Percentiles rank a stretch among this genome's conserved stretches.
Evolutionary conservation across 805 yeast genomes (phyloP).

Genomic region (Saturnispora sanitii): DNA sequence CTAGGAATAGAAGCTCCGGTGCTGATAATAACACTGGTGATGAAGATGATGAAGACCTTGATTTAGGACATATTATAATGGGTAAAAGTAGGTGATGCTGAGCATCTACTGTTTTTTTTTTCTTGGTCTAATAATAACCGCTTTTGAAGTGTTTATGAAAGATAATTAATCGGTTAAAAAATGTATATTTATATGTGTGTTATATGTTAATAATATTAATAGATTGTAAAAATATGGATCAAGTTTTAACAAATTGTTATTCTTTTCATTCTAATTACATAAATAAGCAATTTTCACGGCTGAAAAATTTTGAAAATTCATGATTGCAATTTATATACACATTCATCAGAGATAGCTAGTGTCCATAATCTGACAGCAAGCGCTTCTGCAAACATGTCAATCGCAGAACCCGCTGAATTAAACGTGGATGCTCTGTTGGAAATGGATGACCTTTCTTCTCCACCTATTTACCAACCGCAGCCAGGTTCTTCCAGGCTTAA

Average conservation of each 20-base stretch:
- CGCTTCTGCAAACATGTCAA: background rate
- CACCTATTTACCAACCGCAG: background rate
- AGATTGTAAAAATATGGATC: too few relatives aligned
- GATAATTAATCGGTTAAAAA: too few relatives aligned
- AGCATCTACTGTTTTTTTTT: background rate
- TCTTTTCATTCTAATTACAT: too few relatives aligned
- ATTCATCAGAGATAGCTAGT: too few relatives aligned
- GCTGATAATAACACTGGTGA: background rate
- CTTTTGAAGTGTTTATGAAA: background rate
- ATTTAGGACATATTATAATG: conserved; percentile 6
- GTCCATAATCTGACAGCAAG: too few relatives aligned
- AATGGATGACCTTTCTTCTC: background rate
- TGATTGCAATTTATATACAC: too few relatives aligned
- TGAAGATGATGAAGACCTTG: conserved; percentile 4
- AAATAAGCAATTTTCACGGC: too few relatives aligned
- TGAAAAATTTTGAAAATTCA: too few relatives aligned
- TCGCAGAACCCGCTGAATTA: background rate
- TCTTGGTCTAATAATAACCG: background rate
- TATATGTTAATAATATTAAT: too few relatives aligned
- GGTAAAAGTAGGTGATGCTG: conserved; percentile 2
- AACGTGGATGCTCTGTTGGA: background rate
- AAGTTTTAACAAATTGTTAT: too few relatives aligned
- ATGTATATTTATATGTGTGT: too few relatives aligned
- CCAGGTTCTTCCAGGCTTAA: background rate
- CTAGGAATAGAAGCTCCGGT: background rate